Base-by-base conservation (phyloP, 768 basidiomycete genomes). In the Tylopilus vinaceipallidus region DNA sequence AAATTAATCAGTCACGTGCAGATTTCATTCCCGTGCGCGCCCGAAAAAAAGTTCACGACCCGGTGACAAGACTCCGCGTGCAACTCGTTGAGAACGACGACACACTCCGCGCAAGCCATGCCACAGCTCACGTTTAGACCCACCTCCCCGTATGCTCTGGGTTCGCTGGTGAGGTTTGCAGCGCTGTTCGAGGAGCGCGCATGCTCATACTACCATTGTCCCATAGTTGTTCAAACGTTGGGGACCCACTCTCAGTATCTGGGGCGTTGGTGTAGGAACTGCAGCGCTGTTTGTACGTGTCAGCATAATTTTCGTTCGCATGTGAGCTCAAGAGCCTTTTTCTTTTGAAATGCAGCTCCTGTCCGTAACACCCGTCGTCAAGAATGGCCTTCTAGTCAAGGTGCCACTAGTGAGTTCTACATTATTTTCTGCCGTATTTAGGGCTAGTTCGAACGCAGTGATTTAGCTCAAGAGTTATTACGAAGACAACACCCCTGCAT, bases 311-410 rank as follows among this genome's bases (percentile, higher is more conserved):
- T 43, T 16, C 11, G 9, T 37, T 41, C 22, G 10, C 27, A 9
- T 19, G 29, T 34, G 12, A 16, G 27, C 48, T 45, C 20, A 58
- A n/a, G 34, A n/a, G 19, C 33, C 33, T 44, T 11, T 23, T 27
- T 49, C n/a, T n/a, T 20, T 36, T 47, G 49, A 50, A 42, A 43
- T 49, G 33, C 61, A 90, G 86, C 55, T 91, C 30, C 76, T 91
- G 44, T 91, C 90, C 6, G 87, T 88, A 41, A 91, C 89, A 1
- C 91, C 91, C n/a, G 75, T 91, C 36, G 86, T 93, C 55, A 86
- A 81, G 71, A 82, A 83, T 35, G 86, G 82, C 62, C 63, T 92
- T 53, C 72, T 93, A 35, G 67, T 79, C 53, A 88, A 91, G 59
- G 68, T 88, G 32, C 91, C 91, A 4, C 60, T 89, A 44, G 91